Base-by-base conservation (phyloP, 768 basidiomycete species). In the Tubosaeta sp. region DNA sequence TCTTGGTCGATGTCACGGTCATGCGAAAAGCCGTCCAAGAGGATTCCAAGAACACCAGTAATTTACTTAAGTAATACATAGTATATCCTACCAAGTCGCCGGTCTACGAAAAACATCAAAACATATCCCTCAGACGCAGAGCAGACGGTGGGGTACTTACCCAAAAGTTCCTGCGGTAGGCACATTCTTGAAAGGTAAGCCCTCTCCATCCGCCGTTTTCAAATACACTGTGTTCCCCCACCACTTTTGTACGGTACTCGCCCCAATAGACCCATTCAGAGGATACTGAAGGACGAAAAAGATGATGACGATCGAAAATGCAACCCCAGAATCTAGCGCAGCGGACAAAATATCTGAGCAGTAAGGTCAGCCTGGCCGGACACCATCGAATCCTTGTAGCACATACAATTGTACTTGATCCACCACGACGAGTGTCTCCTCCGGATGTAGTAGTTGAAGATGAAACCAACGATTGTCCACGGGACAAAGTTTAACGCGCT, bases 341-440 rank as follows among this genome's bases (percentile, higher is more conserved):
- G 85, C 83, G 7, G 85, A 87, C n/a, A 87, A 66, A 18, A 87
- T 80, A 55, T 86, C 75, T 76, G 46, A n/a, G n/a, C n/a, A n/a
- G n/a, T n/a, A n/a, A n/a, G n/a, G n/a, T n/a, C n/a, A n/a, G n/a
- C n/a, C n/a, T n/a, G n/a, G n/a, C n/a, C n/a, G n/a, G n/a, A n/a
- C n/a, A n/a, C n/a, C n/a, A n/a, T n/a, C n/a, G n/a, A n/a, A n/a
- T n/a, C n/a, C n/a, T n/a, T n/a, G n/a, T n/a, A n/a, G 34, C 4
- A 55, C 70, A 45, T 34, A 72, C 71, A 72, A 18, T 72, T 72
- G 55, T 72, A 72, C 67, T 86, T 84, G 18, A 73, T 71, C 83
- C 83, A 84, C 83, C 83, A 84, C 2, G 79, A 76, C 68, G 83
- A 81, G 56, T 85, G 72, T 59, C 72, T 76, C 43, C 80, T 71